phyloP scores from a whole-genome alignment of 176 grass and related monocot species.

The Paspalum vaginatum region DNA sequence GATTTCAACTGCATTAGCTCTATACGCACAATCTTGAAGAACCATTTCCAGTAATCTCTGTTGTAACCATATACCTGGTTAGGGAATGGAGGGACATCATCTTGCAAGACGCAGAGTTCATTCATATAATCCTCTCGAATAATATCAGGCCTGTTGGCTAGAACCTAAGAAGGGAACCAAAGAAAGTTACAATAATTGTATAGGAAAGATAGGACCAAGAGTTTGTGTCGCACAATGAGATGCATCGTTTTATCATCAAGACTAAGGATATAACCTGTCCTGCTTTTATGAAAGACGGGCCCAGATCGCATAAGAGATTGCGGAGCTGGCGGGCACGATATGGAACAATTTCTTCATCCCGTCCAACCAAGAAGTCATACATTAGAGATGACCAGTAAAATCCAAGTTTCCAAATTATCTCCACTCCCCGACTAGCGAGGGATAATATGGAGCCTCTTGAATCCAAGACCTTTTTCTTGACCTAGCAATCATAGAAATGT shows the following conservation, averaged over 20 bases:
- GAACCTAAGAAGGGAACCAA: slow-evolving; percentile 55
- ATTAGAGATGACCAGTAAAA: slow-evolving; percentile 90
- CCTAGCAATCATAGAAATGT: slow-evolving; percentile 53
- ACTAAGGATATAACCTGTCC: slow-evolving; percentile 68
- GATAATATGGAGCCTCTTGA: slow-evolving; percentile 89
- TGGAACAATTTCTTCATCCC: slow-evolving; percentile 93
- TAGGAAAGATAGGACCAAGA: neutral
- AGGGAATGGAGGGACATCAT: slow-evolving; percentile 91
- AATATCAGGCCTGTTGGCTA: slow-evolving; percentile 97
- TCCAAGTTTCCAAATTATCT: slow-evolving; percentile 92
- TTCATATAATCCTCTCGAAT: slow-evolving; percentile 99
- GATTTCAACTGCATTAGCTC: neutral
- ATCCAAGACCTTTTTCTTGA: slow-evolving; percentile 86
- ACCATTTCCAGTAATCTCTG: neutral
- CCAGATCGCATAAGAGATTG: slow-evolving; percentile 91
- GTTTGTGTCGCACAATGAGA: neutral
- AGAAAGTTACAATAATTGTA: neutral
- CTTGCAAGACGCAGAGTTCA: slow-evolving; percentile 96
- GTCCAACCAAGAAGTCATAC: slow-evolving; percentile 88
- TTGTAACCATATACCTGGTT: slow-evolving; percentile 60
- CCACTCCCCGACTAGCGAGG: slow-evolving; percentile 78
- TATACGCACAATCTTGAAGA: slow-evolving; percentile 7
- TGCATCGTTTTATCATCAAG: slow-evolving; percentile 8
- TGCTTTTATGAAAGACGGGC: slow-evolving; percentile 98
- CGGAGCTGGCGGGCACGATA: slow-evolving; percentile 92